These are phyloP conservation scores for Eucalyptus sideroxylon DNA, from an alignment of 345 rosid species.

Conservation along the genomic window DNA sequence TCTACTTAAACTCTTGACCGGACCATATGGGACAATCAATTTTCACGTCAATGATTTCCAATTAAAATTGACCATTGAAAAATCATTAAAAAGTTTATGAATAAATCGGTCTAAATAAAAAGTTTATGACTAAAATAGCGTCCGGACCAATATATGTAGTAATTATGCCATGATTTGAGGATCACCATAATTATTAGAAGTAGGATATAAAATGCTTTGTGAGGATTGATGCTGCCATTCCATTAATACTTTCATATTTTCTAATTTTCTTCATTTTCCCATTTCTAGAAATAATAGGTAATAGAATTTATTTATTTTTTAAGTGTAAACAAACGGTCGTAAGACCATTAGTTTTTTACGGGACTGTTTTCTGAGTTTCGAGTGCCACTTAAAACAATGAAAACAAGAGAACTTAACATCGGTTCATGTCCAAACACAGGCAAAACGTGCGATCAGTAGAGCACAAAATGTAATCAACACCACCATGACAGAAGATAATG, in stretches of 20 bases:
- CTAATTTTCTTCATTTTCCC: neutral
- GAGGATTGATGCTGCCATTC: neutral
- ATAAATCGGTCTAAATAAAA: rapidly evolving
- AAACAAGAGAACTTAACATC: neutral
- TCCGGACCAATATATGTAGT: neutral
- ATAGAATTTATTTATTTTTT: rapidly evolving
- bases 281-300: neutral
- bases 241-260: neutral
- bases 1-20: rapidly evolving
- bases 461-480: neutral
- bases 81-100: neutral
- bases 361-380: neutral
- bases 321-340: neutral
- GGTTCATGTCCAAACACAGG: neutral
- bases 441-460: neutral
- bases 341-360: neutral
- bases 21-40: neutral
- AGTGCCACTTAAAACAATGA: neutral
- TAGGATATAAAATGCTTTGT: neutral
- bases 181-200: neutral
- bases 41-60: neutral
- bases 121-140: rapidly evolving
- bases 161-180: neutral
- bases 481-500: neutral
- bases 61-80: neutral